These are phyloP conservation scores for Pachysandra terminalis DNA, from an alignment of 164 flowering plant genomes.

Conservation along the genomic window DNA sequence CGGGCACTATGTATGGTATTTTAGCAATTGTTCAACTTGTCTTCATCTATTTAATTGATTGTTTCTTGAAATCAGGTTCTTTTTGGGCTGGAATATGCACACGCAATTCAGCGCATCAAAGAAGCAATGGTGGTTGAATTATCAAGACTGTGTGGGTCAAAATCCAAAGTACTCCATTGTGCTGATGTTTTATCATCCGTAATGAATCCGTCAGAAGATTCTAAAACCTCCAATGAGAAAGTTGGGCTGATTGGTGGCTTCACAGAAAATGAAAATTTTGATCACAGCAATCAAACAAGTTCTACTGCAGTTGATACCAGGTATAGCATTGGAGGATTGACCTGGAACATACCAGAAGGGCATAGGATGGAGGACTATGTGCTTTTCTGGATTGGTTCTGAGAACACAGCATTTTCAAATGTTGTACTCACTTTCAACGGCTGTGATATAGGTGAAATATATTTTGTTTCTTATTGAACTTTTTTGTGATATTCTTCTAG, in stretches of 20 bases:
- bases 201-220: constrained; percentile 41
- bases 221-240: constrained; percentile 15
- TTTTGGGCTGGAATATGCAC: constrained; percentile 79
- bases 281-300: constrained; percentile 5
- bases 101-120: constrained; percentile 55
- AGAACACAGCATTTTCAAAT: constrained; percentile 83
- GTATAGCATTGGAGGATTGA: constrained; percentile 72
- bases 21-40: too few species aligned
- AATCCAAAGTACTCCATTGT: constrained; percentile 28
- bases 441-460: constrained; percentile 67
- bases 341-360: constrained; percentile 62
- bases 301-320: constrained; percentile 16
- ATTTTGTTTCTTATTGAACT: neutral
- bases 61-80: constrained; percentile 50
- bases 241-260: constrained; percentile 15
- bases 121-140: constrained; percentile 27
- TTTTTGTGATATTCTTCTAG: neutral
- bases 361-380: constrained; percentile 62
- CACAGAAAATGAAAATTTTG: constrained; percentile 22
- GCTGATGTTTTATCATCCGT: constrained; percentile 51
- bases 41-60: neutral
- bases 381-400: constrained; percentile 80
- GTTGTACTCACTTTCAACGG: constrained; percentile 66
- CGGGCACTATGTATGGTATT: too few species aligned
- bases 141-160: constrained; percentile 18